These are phyloP conservation scores for Magnaporthiopsis rhizophila DNA, from an alignment of 2,329 filamentous ascomycete species.

Conservation along the genomic window DNA sequence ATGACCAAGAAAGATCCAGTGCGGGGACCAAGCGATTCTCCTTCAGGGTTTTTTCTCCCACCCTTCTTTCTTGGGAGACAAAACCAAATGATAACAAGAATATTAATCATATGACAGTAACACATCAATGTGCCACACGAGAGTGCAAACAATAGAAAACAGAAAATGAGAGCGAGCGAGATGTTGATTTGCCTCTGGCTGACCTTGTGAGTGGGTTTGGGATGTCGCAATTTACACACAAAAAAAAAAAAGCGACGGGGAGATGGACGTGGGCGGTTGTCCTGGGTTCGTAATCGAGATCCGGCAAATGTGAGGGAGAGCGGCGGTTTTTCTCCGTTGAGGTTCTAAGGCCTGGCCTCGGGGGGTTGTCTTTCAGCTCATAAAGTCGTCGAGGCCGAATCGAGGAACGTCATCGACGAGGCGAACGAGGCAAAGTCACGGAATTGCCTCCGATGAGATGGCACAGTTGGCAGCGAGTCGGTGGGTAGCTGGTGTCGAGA, in stretches of 20 bases:
- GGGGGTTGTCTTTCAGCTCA: neutral
- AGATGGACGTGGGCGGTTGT: neutral
- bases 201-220: neutral
- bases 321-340: neutral
- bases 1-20: no score
- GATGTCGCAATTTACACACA: neutral
- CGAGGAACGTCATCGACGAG: neutral
- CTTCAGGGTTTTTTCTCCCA: no score
- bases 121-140: no score
- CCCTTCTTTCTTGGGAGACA: no score
- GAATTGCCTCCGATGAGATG: neutral
- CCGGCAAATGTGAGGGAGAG: neutral
- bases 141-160: no score
- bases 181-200: neutral
- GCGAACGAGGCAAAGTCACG: neutral
- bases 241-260: neutral
- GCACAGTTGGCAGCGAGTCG: neutral
- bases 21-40: no score
- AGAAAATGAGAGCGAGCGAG: slow-evolving; percentile 4
- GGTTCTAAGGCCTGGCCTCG: no score
- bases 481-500: neutral
- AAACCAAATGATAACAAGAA: no score
- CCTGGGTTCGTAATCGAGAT: neutral
- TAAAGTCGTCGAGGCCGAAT: neutral
- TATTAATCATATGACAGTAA: no score